Percentiles rank a stretch among this genome's conserved stretches.
Conservation (phyloP, 2,329 filamentous ascomycete genomes). For the Aspergillus eucalypticola region DNA sequence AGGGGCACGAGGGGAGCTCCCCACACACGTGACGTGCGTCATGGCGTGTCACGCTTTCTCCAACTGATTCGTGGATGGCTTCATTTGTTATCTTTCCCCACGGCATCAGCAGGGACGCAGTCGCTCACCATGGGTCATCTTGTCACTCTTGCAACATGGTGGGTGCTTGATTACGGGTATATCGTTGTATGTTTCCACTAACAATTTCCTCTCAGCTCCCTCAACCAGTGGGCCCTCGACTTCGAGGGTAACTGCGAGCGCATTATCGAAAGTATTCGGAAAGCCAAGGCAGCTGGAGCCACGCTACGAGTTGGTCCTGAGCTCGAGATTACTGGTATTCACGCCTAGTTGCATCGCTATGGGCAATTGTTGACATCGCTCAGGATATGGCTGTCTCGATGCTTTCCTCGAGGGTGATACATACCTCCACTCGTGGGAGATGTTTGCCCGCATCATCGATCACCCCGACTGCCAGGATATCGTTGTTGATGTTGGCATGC, state of each 20-base stretch:
- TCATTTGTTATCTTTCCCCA: neutral
- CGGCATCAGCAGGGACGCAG: neutral
- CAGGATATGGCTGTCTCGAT: slow-evolving; percentile 64
- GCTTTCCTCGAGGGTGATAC: slow-evolving; percentile 63
- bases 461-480: slow-evolving; percentile 65
- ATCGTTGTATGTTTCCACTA: slow-evolving; percentile 7
- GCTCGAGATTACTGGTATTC: slow-evolving; percentile 54
- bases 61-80: slow-evolving; percentile 11
- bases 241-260: slow-evolving; percentile 64
- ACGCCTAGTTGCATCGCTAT: neutral
- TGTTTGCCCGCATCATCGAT: slow-evolving; percentile 60
- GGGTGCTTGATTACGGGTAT: slow-evolving; percentile 7
- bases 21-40: slow-evolving; percentile 31
- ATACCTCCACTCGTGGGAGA: slow-evolving; percentile 63
- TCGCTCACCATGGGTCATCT: slow-evolving; percentile 39
- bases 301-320: slow-evolving; percentile 61
- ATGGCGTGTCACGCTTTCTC: slow-evolving; percentile 15
- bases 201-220: slow-evolving; percentile 27
- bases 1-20: slow-evolving; percentile 23
- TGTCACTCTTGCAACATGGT: slow-evolving; percentile 48
- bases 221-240: slow-evolving; percentile 58
- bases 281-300: slow-evolving; percentile 63
- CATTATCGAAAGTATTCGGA: slow-evolving; percentile 63
- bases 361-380: neutral
- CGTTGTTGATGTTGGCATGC: slow-evolving; percentile 64